Base-by-base conservation (phyloP, 1,284 basidiomycete species). In the Heterobasidion irregulare region DNA sequence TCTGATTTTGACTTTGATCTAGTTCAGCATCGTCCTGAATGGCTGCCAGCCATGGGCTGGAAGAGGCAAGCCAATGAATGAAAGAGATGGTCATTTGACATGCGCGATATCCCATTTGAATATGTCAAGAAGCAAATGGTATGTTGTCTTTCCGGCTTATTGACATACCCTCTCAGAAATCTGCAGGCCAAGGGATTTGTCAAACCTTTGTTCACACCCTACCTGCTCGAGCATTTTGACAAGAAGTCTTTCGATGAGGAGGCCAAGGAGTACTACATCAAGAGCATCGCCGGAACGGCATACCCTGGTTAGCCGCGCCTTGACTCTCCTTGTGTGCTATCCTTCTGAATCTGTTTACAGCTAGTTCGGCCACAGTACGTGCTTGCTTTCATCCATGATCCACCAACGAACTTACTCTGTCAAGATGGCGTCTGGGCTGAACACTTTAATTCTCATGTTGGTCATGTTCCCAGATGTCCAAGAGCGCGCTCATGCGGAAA, bases 401-500 rank as follows among this genome's bases (percentile, higher is more conserved):
- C 6, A 44, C 16, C 16, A 13, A 13, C 41, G 2, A 16, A 44
- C 41, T 13, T 44, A 13, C 41, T 44, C 41, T 44, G 41, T 16
- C 16, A 12, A 44, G 41, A 44, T 3, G 41, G 41, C 5, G 13
- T 44, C 41, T 44, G 41, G 13, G 41, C 16, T 44, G 13, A 44
- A 44, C 41, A 44, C 41, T 44, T 16, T 44, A 2, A 13, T 44
- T 3, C 41, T 44, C 41, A 16, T 44, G 13, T 16, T 44, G 12
- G 16, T 16, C 12, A 2, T 44, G 16, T 44, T 44, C 41, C 41
- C 41, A 16, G 41, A 44, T 2, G 41, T 44, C 2, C 41, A 44
- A 3, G 6, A 44, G 16, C 41, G 41, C 41, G 41, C 41, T 44
- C 58, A 58, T 9, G 58, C 53, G n/a, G 58, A 59, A 26, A 51